Evolutionary conservation across 257 asterid genomes (phyloP).

Genomic region (Solanum lignicaule): DNA sequence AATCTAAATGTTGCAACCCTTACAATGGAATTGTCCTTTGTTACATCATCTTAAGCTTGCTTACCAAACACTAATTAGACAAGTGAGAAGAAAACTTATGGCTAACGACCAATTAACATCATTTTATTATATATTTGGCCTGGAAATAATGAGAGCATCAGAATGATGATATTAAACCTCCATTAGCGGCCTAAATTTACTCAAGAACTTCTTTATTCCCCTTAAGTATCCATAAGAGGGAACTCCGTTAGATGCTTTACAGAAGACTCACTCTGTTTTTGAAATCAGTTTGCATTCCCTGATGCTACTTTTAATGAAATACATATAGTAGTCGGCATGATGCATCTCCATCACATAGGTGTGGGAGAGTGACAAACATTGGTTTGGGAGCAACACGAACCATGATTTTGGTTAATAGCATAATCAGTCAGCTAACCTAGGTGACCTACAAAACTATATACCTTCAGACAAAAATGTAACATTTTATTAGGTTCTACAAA

Average conservation of each 20-base stretch:
- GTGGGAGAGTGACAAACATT: not conserved
- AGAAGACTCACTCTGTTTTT: too few species aligned
- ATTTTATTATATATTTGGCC: not conserved
- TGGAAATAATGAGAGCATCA: not conserved
- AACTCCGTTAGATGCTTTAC: not conserved
- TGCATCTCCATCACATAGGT: not conserved
- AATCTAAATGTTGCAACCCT: not conserved
- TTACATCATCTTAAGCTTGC: not conserved
- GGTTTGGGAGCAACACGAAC: not conserved
- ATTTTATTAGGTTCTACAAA: too few species aligned
- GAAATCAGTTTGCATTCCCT: too few species aligned
- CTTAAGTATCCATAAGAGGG: not conserved
- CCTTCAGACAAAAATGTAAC: too few species aligned
- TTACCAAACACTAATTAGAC: not conserved
- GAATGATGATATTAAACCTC: not conserved
- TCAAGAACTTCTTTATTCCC: not conserved
- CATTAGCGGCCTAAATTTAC: not conserved
- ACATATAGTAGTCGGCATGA: not conserved
- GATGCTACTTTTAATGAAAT: not conserved
- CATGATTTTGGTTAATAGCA: not conserved
- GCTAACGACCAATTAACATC: not conserved
- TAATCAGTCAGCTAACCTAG: not conserved
- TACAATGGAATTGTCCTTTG: not conserved
- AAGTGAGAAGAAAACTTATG: not conserved
- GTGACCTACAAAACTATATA: not conserved